phyloP scores from a whole-genome alignment of 495 filamentous ascomycete species.

The Penicillium herquei region DNA sequence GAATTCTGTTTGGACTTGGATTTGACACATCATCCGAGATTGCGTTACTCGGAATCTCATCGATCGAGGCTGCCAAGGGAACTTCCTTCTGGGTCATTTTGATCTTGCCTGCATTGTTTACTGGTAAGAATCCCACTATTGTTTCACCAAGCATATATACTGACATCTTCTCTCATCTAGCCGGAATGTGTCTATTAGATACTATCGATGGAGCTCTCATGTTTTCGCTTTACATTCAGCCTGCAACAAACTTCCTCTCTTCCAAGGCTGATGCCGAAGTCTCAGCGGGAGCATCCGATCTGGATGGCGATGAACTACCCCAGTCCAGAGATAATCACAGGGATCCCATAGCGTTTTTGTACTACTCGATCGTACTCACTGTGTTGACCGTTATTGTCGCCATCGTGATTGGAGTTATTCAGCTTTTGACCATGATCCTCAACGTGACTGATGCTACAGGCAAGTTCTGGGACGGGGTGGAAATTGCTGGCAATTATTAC shows the following conservation, averaged over 20 bases:
- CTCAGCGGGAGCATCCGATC: constrained; percentile 14
- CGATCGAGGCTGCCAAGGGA: constrained; percentile 77
- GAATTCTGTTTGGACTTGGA: constrained; percentile 86
- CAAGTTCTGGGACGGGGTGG: constrained; percentile 83
- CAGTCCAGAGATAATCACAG: constrained; percentile 41
- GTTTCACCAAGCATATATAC: not conserved
- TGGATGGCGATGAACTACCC: constrained; percentile 21
- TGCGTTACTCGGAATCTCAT: constrained; percentile 85
- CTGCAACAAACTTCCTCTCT: constrained; percentile 45
- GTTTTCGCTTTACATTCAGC: constrained; percentile 86
- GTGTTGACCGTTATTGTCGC: constrained; percentile 85
- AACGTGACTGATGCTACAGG: constrained; percentile 73
- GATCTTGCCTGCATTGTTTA: constrained; percentile 89
- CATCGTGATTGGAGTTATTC: constrained; percentile 79
- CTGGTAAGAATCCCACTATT: constrained; percentile 49
- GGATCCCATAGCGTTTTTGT: constrained; percentile 82
- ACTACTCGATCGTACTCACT: constrained; percentile 91
- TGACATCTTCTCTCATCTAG: constrained; percentile 28
- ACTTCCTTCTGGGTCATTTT: constrained; percentile 93
- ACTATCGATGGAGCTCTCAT: constrained; percentile 91
- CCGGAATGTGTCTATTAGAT: constrained; percentile 88
- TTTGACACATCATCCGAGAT: constrained; percentile 97
- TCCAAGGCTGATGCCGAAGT: constrained; percentile 20
- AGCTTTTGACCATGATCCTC: constrained; percentile 72
- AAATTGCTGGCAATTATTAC: constrained; percentile 72